Percentiles rank a stretch among this genome's conserved stretches.
Evolutionary conservation across 768 basidiomycete genomes (phyloP).

Genomic region (Gymnopilus dilepis): DNA sequence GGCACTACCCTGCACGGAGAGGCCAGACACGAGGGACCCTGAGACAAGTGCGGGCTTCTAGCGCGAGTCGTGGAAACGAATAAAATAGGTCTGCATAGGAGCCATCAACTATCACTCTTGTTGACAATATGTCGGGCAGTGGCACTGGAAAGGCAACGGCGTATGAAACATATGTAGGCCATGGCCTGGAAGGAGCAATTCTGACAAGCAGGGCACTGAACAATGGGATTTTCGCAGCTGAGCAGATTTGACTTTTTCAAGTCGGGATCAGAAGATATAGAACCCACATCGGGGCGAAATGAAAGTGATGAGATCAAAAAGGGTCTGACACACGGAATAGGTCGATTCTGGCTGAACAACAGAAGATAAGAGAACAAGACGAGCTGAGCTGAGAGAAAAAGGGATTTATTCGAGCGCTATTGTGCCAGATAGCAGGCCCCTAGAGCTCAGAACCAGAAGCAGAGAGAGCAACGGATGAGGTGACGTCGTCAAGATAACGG

Average conservation of each 20-base stretch:
- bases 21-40: too few species aligned
- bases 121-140: not conserved
- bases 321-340: not conserved
- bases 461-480: conserved; percentile 9
- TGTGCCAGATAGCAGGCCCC: not conserved
- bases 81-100: not conserved
- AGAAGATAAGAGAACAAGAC: conserved; percentile 1
- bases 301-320: conserved; percentile 1
- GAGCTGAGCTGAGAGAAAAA: conserved; percentile 7
- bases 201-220: not conserved
- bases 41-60: not conserved
- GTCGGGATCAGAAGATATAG: not conserved
- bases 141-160: not conserved
- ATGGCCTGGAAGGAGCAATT: not conserved
- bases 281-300: not conserved
- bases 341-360: not conserved
- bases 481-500: conserved; percentile 34
- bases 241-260: not conserved
- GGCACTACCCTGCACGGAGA: too few species aligned
- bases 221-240: not conserved
- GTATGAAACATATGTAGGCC: not conserved
- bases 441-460: conserved; percentile 2
- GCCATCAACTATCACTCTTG: not conserved
- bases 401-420: conserved; percentile 3
- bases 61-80: not conserved